Evolutionary conservation across 164 flowering plant species (phyloP).

Genomic region (Kalanchoe fedtschenkoi): DNA sequence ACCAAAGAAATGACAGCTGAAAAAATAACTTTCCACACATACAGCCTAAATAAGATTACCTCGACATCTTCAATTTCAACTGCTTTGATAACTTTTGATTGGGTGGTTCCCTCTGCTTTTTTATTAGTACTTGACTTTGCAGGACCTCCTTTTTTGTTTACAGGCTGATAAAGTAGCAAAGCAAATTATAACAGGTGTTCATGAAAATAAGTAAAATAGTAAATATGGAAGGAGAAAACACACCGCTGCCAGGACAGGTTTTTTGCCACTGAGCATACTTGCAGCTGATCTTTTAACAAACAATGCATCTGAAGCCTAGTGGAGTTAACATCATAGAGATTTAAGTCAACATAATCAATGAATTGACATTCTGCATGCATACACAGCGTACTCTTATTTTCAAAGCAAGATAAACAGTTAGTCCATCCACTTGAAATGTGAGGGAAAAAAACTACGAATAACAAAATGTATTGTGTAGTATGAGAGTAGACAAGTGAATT

Average conservation of each 20-base stretch:
- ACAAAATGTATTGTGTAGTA: too few species aligned
- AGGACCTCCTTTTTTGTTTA: conserved; percentile 49
- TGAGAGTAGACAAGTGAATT: too few species aligned
- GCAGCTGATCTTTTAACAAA: conserved; percentile 83
- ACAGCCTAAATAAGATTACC: conserved; percentile 28
- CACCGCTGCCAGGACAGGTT: conserved; percentile 57
- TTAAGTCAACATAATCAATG: background rate
- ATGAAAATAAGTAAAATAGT: background rate
- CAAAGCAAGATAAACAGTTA: background rate
- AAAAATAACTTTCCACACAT: background rate
- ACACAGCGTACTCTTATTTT: background rate
- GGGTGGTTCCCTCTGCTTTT: conserved; percentile 58
- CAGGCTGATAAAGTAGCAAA: conserved; percentile 30
- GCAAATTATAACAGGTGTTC: background rate
- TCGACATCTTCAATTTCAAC: conserved; percentile 81
- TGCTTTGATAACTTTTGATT: conserved; percentile 31
- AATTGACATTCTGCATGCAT: background rate
- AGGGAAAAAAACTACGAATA: too few species aligned
- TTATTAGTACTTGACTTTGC: conserved; percentile 42
- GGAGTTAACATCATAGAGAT: conserved; percentile 1
- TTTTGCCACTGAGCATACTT: conserved; percentile 96
- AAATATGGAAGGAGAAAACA: conserved; percentile 16
- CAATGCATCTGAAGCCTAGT: conserved; percentile 48
- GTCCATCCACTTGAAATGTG: background rate
- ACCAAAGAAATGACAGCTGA: background rate